A percentile compares a stretch with the other conserved stretches of the same genome.
Evolutionary conservation across 768 basidiomycete species (phyloP).

Genomic region (Suillus plorans): DNA sequence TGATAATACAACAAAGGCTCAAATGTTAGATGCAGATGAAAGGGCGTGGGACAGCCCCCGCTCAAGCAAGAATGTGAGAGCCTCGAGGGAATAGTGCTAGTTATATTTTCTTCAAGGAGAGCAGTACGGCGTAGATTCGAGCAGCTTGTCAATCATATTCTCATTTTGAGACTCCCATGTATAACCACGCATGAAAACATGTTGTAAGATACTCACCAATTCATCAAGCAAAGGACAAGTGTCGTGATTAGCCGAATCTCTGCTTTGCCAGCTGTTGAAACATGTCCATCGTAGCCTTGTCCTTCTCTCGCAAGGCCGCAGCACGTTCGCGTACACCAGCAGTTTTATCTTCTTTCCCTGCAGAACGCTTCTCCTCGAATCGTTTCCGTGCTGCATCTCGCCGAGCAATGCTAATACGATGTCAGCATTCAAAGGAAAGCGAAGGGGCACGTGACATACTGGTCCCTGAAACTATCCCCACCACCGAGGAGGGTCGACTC

Average conservation of each 20-base stretch:
- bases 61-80: slow-evolving; percentile 1
- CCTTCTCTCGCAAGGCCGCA: slow-evolving; percentile 68
- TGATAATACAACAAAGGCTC: neutral
- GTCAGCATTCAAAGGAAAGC: slow-evolving; percentile 9
- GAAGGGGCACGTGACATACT: slow-evolving; percentile 44
- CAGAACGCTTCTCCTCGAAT: slow-evolving; percentile 50
- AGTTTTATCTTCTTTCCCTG: slow-evolving; percentile 46
- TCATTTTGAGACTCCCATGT: neutral
- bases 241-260: slow-evolving; percentile 63
- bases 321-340: slow-evolving; percentile 60
- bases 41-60: slow-evolving; percentile 34
- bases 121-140: neutral
- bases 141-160: neutral
- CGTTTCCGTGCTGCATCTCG: slow-evolving; percentile 71
- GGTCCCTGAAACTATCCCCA: slow-evolving; percentile 76
- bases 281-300: slow-evolving; percentile 95
- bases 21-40: slow-evolving; percentile 39
- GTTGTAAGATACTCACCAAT: slow-evolving; percentile 16
- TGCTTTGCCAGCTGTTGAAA: slow-evolving; percentile 90
- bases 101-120: neutral
- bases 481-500: slow-evolving; percentile 82
- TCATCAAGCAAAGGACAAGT: slow-evolving; percentile 5
- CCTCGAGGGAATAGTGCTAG: neutral
- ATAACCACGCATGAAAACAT: neutral
- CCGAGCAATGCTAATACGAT: slow-evolving; percentile 58